A percentile compares a stretch with the other conserved stretches of the same genome.
phyloP scores from a whole-genome alignment of 2,329 filamentous ascomycete species.

The Talaromyces sp. region DNA sequence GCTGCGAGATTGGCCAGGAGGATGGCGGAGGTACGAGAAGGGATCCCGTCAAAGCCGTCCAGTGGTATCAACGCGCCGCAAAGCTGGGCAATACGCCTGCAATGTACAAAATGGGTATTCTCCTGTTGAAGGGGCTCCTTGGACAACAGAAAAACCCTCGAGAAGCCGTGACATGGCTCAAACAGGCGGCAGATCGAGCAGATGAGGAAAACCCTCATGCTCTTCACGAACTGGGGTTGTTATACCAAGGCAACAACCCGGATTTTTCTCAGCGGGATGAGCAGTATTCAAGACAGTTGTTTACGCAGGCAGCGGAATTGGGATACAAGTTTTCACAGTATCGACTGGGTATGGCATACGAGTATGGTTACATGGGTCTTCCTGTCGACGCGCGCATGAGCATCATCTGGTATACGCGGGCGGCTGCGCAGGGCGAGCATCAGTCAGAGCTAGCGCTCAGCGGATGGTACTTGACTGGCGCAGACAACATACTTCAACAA shows the following conservation, averaged over 20 bases:
- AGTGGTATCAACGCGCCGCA: slow-evolving; percentile 95
- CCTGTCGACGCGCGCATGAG: slow-evolving; percentile 76
- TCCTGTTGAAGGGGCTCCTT: slow-evolving; percentile 86
- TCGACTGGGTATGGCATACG: slow-evolving; percentile 78
- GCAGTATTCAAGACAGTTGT: slow-evolving; percentile 71
- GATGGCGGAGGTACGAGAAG: slow-evolving; percentile 88
- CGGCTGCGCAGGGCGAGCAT: slow-evolving; percentile 89
- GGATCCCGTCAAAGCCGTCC: slow-evolving; percentile 88
- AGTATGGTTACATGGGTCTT: slow-evolving; percentile 80
- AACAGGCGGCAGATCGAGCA: slow-evolving; percentile 82
- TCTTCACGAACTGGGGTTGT: slow-evolving; percentile 72
- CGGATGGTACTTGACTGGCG: slow-evolving; percentile 93
- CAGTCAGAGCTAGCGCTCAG: slow-evolving; percentile 79
- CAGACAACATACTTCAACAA: slow-evolving; percentile 79
- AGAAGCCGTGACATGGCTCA: slow-evolving; percentile 88
- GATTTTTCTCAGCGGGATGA: slow-evolving; percentile 78
- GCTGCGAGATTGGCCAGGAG: slow-evolving; percentile 92
- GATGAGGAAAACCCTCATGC: slow-evolving; percentile 91
- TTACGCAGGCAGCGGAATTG: slow-evolving; percentile 76
- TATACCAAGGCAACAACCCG: slow-evolving; percentile 56
- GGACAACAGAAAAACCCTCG: slow-evolving; percentile 76
- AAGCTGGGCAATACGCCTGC: slow-evolving; percentile 84
- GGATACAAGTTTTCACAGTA: slow-evolving; percentile 96
- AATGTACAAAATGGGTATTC: slow-evolving; percentile 99
- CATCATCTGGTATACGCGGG: slow-evolving; percentile 90